These are phyloP conservation scores for Amesomyces nigricolor DNA, from an alignment of 2,329 filamentous ascomycete species.

Conservation along the genomic window DNA sequence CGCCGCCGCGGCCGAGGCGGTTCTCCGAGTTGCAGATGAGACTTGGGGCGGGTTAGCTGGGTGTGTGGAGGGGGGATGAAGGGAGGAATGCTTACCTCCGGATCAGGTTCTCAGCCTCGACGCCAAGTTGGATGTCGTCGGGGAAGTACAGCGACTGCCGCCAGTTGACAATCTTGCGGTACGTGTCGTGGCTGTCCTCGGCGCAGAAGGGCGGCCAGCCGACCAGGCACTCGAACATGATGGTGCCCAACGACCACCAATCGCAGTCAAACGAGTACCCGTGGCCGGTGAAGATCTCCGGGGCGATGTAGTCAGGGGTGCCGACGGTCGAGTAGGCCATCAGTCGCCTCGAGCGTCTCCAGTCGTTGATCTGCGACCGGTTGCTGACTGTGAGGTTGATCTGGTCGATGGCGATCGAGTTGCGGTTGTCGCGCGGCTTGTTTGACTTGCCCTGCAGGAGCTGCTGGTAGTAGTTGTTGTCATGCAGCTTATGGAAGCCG, in stretches of 20 bases:
- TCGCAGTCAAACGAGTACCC: constrained; percentile 97
- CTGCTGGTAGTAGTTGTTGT: constrained; percentile 97
- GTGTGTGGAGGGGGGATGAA: neutral
- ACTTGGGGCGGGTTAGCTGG: constrained; percentile 40
- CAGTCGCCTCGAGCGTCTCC: constrained; percentile 89
- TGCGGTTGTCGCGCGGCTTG: constrained; percentile 73
- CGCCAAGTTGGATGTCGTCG: constrained; percentile 82
- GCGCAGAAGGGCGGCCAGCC: constrained; percentile 99
- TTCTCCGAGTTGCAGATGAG: constrained; percentile 92
- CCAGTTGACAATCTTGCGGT: constrained; percentile 99
- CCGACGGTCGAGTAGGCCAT: constrained; percentile 98
- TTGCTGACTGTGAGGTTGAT: constrained; percentile 98
- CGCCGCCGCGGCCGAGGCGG: constrained; percentile 79
- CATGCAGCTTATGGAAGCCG: constrained; percentile 95
- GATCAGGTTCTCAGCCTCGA: constrained; percentile 87
- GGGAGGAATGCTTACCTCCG: constrained; percentile 59
- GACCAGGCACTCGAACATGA: constrained; percentile 99
- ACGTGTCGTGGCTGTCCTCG: constrained; percentile 94
- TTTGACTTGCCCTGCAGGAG: constrained; percentile 76
- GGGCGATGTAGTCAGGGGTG: constrained; percentile 96
- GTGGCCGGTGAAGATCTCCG: constrained; percentile 94
- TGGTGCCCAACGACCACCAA: constrained; percentile 98
- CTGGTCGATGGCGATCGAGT: constrained; percentile 92
- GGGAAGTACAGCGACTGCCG: constrained; percentile 93
- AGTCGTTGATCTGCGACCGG: constrained; percentile 96